Base-by-base conservation (phyloP, 495 filamentous ascomycete species). In the Alectoria sarmentosa region DNA sequence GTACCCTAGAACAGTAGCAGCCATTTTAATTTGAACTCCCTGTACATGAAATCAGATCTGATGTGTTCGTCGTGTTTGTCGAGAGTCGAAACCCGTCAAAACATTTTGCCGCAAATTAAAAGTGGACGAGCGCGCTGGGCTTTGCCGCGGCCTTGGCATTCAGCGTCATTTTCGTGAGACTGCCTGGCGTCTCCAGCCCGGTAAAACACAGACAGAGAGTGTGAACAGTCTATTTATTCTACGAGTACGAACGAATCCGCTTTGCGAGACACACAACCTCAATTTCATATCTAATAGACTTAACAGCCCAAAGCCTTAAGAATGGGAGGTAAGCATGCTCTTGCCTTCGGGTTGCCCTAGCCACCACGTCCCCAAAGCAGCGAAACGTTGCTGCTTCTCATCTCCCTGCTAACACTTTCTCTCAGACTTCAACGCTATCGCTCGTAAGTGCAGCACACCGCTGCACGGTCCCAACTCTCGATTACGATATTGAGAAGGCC, bases 391-490 rank as follows among this genome's bases (percentile, higher is more conserved):
- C 38, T 63, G 21, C 26, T 57, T 42, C 21, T 28, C 38, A 34
- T 21, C 5, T 56, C 11, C 32, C 7, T 57, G 38, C 61, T 63
- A 49, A 54, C 60, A 15, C 9, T 30, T 61, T 36, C 34, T 23
- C 67, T 23, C 65, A 85, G 83, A 84, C 74, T 86, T 83, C 74
- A 63, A 62, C 44, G 65, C 41, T 41, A 76, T 87, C 68, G 84
- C 83, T 68, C 75, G 84, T 87, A 78, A 70, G 84, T 82, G 49
- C 48, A 58, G 34, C n/a, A 64, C 19, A 41, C 21, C 44, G 55
- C 15, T 34, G 19, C 60, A 46, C 60, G 26, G 15, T 41, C 41
- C 34, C 34, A n/a, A 52, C 21, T 56, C 26, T 62, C 38, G 46
- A n/a, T 55, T 58, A 55, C 14, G 23, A 42, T 14, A 41, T 39